Evolutionary conservation across 2,329 filamentous ascomycete species (phyloP), one percentile per base, ranked within the genome.

Genomic region (Colletotrichum filicis): DNA sequence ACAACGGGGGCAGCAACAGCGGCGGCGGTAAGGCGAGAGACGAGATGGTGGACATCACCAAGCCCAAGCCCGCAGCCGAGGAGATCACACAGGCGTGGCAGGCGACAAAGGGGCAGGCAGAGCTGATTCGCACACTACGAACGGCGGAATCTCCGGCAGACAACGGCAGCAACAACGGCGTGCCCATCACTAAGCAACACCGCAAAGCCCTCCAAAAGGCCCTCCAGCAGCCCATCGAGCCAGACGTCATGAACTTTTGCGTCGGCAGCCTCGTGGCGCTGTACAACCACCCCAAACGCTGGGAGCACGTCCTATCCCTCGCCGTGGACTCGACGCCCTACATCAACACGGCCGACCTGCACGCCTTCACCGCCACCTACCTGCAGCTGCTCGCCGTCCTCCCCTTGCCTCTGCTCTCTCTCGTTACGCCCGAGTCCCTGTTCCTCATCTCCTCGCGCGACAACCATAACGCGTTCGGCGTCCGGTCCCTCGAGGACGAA

Each of bases 321-420:
- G 70, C 70, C 14, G 66, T 65, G 30, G 53, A 73, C 55, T 32
- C 59, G 26, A 70, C 70, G 26, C 70, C 70, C 6, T 73, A 73
- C 22, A 22, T 55, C 55, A 60, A 32, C 46, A 46, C 66, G n/a
- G 66, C 55, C 26, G 66, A 73, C 55, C 19, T 73, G 59, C 19
- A 28, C 16, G 66, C 70, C 24, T 70, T 70, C 53, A 65, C 60
- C 1, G 37, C 42, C 30, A 64, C 59, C 11, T 73, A 73, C 16
- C 59, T 73, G 59, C 70, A 73, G n/a, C n/a, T 73, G n/a, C 70
- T 73, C 26, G 66, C 70, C n/a, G 26, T 65, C 5, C 70, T 73
- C 0, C 70, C 70, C 4, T 4, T 55, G 16, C 59, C 42, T 1
- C 46, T 73, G 9, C 55, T 73, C 32, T 22, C 66, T n/a, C 26